Percentiles rank a stretch among this genome's conserved stretches.
Evolutionary conservation across 768 basidiomycete species (phyloP).

Genomic region (Leccinum incarnatum): DNA sequence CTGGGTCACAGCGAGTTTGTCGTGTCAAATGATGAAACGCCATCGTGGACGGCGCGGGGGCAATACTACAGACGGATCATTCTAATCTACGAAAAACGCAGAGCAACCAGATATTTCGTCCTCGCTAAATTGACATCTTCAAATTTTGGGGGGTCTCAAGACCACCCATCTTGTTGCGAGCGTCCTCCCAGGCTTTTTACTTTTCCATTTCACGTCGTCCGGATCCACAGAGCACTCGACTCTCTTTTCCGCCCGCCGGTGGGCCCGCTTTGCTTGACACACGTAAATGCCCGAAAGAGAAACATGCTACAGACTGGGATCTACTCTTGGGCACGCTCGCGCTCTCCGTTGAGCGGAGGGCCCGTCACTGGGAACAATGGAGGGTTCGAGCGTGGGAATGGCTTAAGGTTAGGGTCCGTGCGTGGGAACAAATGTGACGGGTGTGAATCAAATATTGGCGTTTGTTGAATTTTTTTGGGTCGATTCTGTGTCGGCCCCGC

Average conservation of each 20-base stretch:
- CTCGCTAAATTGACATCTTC: slow-evolving; percentile 6
- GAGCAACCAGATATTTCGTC: slow-evolving; percentile 10
- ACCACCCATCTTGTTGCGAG: slow-evolving; percentile 19
- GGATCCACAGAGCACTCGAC: background rate
- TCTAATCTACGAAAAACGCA: slow-evolving; percentile 1
- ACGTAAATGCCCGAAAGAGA: background rate
- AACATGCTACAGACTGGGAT: background rate
- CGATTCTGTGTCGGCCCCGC: slow-evolving; percentile 43
- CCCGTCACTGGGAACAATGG: slow-evolving; percentile 16
- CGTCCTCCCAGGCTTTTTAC: slow-evolving; percentile 1
- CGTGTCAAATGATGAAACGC: background rate
- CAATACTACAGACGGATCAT: background rate
- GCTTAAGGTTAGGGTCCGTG: slow-evolving; percentile 45
- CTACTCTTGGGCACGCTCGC: background rate
- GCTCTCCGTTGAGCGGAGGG: slow-evolving; percentile 4
- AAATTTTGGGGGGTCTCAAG: slow-evolving; percentile 23
- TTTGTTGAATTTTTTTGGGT: slow-evolving; percentile 40
- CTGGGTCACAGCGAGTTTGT: background rate
- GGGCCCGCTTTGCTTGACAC: background rate
- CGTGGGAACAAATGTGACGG: slow-evolving; percentile 36
- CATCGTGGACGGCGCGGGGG: background rate
- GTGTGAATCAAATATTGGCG: slow-evolving; percentile 39
- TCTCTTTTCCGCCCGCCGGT: background rate
- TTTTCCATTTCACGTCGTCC: background rate
- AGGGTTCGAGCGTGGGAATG: slow-evolving; percentile 31